Base-by-base conservation (phyloP, 495 filamentous ascomycete genomes). In the Penicillium atrosanguineum region DNA sequence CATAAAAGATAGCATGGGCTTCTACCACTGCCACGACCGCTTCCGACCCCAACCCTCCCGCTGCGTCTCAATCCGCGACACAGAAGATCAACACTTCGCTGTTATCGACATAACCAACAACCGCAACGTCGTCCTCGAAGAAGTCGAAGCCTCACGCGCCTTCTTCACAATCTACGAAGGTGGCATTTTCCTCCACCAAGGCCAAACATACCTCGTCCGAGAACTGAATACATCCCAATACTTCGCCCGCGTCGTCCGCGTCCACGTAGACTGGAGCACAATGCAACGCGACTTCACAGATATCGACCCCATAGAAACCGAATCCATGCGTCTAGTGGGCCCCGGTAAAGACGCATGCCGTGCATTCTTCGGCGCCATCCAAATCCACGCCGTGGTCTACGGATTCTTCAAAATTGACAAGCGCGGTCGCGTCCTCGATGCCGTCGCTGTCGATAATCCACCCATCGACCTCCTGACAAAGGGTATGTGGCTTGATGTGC, bases 131-230 rank as follows among this genome's bases (percentile, higher is more conserved):
- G 86, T 99, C 6, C 81, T 99, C 4, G 94, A 99, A 76, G 90
- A 96, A 69, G 81, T 97, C n/a, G 94, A 97, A 67, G 90, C 91
- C 15, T 94, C 90, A 6, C 85, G 95, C 16, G 94, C 95, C 2
- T 91, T 91, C 70, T 97, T 97, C 72, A 95, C 91, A 38, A 83
- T 97, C 58, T 97, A 97, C 66, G 93, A 97, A 75, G 94, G 95
- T 25, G 94, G 89, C 50, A 96, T 99, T 56, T 99, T 96, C 79
- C 81, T 97, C 6, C 95, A 97, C 68, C 92, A 97, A 76, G 94
- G 94, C 48, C 81, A 83, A 52, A 94, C 85, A 2, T 99, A 95
- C 67, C 82, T 99, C 1, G 87, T 99, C 48, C 87, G 89, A 59
- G 90, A 97, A 61, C 88, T 97, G 64, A 87, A 85, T 62, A 84